Evolutionary conservation across 176 grass and related monocot genomes (phyloP).

Genomic region (Guadua angustifolia): DNA sequence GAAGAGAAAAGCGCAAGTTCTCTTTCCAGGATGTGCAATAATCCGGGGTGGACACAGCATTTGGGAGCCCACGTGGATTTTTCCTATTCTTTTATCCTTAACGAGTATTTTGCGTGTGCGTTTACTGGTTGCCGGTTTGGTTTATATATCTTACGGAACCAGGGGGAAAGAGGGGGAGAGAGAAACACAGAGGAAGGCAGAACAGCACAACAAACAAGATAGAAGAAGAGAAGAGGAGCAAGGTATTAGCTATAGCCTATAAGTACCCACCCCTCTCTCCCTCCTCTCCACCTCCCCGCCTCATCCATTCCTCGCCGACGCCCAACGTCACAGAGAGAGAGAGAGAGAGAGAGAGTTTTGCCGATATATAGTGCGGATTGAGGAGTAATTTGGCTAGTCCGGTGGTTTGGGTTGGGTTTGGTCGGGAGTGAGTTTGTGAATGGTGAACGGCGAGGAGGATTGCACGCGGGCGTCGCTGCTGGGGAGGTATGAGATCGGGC

Average conservation of each 20-base stretch:
- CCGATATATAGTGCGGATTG: not conserved
- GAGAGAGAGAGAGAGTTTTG: not conserved
- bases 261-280: slow-evolving; percentile 20
- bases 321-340: not conserved
- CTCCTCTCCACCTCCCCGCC: not conserved
- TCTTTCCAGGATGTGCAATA: not conserved
- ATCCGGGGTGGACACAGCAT: not conserved
- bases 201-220: not conserved
- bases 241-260: slow-evolving; percentile 31
- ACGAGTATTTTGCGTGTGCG: slow-evolving; percentile 43
- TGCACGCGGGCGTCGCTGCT: slow-evolving; percentile 49
- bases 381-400: not conserved
- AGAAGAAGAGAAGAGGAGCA: not conserved
- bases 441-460: slow-evolving; percentile 51
- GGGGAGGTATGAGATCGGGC: slow-evolving; percentile 71
- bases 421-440: slow-evolving; percentile 30
- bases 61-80: not conserved
- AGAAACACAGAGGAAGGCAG: not conserved
- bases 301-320: not conserved
- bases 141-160: slow-evolving; percentile 16
- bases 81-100: not conserved
- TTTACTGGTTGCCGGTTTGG: slow-evolving; percentile 19
- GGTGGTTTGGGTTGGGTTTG: not conserved
- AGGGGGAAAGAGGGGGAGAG: not conserved
- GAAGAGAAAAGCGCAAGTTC: not conserved